phyloP scores from a whole-genome alignment of 306 rosid species.

The Calophaca sinica region DNA sequence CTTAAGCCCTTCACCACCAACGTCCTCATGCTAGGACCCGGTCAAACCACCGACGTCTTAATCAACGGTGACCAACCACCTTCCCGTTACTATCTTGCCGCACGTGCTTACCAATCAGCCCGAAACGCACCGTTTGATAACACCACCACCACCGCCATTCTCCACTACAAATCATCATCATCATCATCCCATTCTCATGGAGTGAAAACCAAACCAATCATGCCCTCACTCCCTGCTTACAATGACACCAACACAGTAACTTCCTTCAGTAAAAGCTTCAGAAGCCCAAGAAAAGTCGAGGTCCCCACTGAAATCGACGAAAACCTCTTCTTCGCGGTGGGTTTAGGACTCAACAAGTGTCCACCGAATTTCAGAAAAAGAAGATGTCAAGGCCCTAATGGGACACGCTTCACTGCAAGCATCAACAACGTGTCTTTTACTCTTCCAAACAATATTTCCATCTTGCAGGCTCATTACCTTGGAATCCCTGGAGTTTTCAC shows the following conservation, averaged over 20 bases:
- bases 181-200: conserved; percentile 49
- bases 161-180: conserved; percentile 57
- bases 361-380: conserved; percentile 50
- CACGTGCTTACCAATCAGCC: conserved; percentile 78
- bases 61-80: conserved; percentile 77
- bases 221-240: conserved; percentile 76
- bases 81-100: conserved; percentile 77
- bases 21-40: conserved; percentile 89
- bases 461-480: conserved; percentile 74
- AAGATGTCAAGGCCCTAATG: conserved; percentile 86
- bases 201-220: conserved; percentile 47
- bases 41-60: conserved; percentile 94
- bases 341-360: conserved; percentile 81
- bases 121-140: conserved; percentile 79
- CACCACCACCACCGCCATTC: conserved; percentile 94
- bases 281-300: conserved; percentile 60
- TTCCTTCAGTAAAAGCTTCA: conserved; percentile 64
- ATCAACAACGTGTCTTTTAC: conserved; percentile 83
- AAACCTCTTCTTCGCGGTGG: conserved; percentile 70
- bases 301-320: conserved; percentile 85
- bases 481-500: conserved; percentile 75
- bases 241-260: conserved; percentile 86
- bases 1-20: conserved; percentile 80
- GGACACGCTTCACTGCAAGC: conserved; percentile 88
- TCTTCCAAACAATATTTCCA: conserved; percentile 68